Evolutionary conservation across 225 moss, liverwort and hornwort species (phyloP).

Genomic region (Climacium dendroides): DNA sequence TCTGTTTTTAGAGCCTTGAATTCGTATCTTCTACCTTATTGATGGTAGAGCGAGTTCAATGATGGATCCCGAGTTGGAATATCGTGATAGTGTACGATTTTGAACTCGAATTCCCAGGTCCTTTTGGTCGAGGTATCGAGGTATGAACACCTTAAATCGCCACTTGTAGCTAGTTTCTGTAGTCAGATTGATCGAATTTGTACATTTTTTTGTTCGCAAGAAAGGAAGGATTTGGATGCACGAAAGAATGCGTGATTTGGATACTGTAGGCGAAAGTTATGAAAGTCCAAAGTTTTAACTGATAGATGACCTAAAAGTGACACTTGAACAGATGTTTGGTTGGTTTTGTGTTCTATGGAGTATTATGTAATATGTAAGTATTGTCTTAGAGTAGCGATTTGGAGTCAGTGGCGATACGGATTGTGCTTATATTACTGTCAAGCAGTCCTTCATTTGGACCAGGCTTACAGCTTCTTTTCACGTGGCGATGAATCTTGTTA

Average conservation of each 20-base stretch:
- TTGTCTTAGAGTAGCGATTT: not conserved
- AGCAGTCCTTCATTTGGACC: not conserved
- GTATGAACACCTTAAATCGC: not conserved
- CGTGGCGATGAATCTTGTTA: not conserved
- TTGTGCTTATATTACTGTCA: not conserved
- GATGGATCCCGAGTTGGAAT: not conserved
- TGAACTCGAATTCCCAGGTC: not conserved
- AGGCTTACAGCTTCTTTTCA: not conserved
- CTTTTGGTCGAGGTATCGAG: not conserved
- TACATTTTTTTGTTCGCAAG: not conserved
- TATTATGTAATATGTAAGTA: not conserved
- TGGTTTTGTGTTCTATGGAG: not conserved
- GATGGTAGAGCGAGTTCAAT: not conserved
- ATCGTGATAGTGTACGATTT: not conserved
- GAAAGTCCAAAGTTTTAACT: no score
- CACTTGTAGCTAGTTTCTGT: not conserved
- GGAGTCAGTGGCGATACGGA: not conserved
- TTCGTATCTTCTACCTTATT: not conserved
- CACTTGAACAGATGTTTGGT: not conserved
- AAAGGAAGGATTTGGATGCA: not conserved
- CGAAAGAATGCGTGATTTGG: not conserved
- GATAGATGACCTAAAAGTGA: not conserved
- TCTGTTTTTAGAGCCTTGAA: not conserved
- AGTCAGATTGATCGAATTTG: not conserved
- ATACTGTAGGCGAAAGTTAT: not conserved